Conservation (phyloP, 176 grass and related monocot genomes). For the Aegilops longissima region DNA sequence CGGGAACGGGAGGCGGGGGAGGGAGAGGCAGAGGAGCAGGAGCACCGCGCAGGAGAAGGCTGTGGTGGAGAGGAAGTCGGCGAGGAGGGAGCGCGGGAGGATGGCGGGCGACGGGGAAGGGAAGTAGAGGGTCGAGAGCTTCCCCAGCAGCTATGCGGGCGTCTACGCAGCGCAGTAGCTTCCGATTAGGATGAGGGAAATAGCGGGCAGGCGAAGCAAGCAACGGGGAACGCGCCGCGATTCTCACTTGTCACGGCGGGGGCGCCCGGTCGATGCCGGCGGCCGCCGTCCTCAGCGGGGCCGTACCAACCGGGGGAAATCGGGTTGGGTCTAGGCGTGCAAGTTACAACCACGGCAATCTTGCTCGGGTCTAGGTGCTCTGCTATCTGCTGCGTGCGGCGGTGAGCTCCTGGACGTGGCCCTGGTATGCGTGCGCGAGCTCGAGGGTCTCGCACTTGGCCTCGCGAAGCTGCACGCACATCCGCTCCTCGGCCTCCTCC, state of each 20-base stretch:
- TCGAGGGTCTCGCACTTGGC: too few relatives aligned
- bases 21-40: constrained; percentile 78
- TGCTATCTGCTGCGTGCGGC: too few relatives aligned
- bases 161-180: neutral
- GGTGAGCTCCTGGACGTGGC: too few relatives aligned
- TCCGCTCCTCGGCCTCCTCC: constrained; percentile 81
- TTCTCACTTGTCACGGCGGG: neutral
- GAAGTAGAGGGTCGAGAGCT: constrained; percentile 66
- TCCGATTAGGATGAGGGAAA: neutral
- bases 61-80: constrained; percentile 86
- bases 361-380: too few relatives aligned
- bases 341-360: too few relatives aligned
- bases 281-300: neutral
- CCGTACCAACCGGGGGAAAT: too few relatives aligned
- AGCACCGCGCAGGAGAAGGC: constrained; percentile 88
- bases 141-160: neutral
- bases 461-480: constrained; percentile 52
- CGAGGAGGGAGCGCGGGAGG: constrained; percentile 62
- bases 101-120: constrained; percentile 34
- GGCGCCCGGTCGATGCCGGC: neutral
- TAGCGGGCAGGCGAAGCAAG: too few relatives aligned
- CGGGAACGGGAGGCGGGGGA: constrained; percentile 62
- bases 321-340: too few relatives aligned
- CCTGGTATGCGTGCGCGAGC: too few relatives aligned
- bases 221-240: neutral